A percentile compares a stretch with the other conserved stretches of the same genome.
Evolutionary conservation across 441 rosid species (phyloP).

Genomic region (Populus hybrid): DNA sequence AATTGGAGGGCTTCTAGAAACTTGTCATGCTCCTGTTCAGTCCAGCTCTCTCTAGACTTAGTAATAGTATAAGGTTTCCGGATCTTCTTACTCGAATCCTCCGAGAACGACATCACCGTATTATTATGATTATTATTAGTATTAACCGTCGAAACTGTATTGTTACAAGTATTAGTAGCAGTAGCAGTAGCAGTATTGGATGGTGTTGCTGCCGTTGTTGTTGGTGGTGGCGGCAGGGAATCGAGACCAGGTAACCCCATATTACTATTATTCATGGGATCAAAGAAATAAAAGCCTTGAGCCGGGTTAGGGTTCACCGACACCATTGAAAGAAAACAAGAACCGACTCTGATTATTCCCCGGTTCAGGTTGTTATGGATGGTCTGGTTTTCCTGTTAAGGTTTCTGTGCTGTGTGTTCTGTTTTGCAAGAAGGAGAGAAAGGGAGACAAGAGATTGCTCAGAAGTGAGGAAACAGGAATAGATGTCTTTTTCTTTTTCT

Average conservation of each 20-base stretch:
- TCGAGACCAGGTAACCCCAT: conserved; percentile 58
- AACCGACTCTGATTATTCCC: neutral
- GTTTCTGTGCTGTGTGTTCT: neutral
- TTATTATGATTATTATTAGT: conserved; percentile 5
- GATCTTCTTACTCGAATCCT: too few relatives aligned
- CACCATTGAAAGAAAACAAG: conserved; percentile 39
- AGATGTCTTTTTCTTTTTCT: neutral
- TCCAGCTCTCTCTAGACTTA: too few relatives aligned
- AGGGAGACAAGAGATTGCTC: neutral
- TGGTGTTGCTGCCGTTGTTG: neutral
- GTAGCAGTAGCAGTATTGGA: conserved; percentile 1
- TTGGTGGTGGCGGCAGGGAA: conserved; percentile 23
- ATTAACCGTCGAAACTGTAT: neutral
- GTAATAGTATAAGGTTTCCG: too few relatives aligned
- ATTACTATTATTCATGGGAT: conserved; percentile 37
- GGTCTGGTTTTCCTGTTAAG: neutral
- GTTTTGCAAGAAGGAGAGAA: neutral
- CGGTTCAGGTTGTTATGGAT: neutral
- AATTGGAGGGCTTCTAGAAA: too few relatives aligned
- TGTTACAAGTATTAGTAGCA: neutral
- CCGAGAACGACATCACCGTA: conserved; percentile 28
- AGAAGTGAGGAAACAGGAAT: neutral
- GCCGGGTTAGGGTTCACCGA: conserved; percentile 57
- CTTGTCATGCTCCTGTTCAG: too few relatives aligned
- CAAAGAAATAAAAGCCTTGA: conserved; percentile 56